These are phyloP conservation scores for Neurospora intermedia DNA, from an alignment of 495 filamentous ascomycete species.

Conservation along the genomic window DNA sequence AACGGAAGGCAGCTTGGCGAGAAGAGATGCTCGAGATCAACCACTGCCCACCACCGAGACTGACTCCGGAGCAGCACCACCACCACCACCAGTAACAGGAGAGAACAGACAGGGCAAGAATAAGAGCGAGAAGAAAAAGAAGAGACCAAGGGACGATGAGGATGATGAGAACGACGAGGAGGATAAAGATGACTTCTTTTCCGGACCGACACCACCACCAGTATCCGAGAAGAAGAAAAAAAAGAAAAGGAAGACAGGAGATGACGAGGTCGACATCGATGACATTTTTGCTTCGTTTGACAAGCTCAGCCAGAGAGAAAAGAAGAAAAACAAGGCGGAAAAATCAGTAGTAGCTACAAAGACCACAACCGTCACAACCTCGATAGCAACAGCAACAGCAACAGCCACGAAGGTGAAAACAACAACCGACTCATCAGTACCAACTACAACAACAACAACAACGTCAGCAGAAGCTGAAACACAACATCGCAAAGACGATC, in stretches of 20 bases:
- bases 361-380: not conserved
- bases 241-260: constrained; percentile 11
- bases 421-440: constrained; percentile 7
- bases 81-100: constrained; percentile 1
- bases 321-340: not conserved
- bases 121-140: not conserved
- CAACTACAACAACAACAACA: not conserved
- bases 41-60: not conserved
- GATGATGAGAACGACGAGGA: not conserved
- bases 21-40: not conserved
- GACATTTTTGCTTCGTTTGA: constrained; percentile 13
- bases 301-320: constrained; percentile 7
- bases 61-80: constrained; percentile 6
- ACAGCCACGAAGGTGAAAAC: not conserved
- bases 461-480: not conserved
- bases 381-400: not conserved
- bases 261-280: constrained; percentile 17
- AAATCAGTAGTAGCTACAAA: not conserved
- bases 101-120: not conserved
- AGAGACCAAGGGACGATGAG: not conserved
- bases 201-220: not conserved
- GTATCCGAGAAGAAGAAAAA: constrained; percentile 11
- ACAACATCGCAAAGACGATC: not conserved
- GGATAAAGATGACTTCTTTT: not conserved
- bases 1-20: not conserved